Evolutionary conservation across 768 basidiomycete genomes (phyloP).

Genomic region (Boletus huronensis): DNA sequence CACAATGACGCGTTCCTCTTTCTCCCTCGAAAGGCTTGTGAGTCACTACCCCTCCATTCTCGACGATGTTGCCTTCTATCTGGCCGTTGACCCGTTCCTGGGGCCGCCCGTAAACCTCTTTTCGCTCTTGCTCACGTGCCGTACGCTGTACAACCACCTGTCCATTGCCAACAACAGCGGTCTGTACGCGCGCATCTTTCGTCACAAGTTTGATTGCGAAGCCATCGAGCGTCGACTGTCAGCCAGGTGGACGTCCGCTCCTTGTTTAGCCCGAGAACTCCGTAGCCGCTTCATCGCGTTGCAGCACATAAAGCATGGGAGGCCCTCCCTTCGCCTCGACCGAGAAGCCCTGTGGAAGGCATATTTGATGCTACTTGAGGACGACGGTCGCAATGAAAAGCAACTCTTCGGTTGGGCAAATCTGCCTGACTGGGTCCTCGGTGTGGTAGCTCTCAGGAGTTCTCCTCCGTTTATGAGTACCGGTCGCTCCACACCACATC

Average conservation of each 20-base stretch:
- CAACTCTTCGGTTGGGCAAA: constrained; percentile 44
- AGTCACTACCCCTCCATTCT: constrained; percentile 17
- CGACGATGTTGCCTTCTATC: constrained; percentile 43
- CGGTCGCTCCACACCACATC: constrained; percentile 17
- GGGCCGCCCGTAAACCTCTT: constrained; percentile 44
- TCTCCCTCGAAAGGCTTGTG: constrained; percentile 21
- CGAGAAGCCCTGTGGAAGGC: constrained; percentile 51
- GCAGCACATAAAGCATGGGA: constrained; percentile 37
- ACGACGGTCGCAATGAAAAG: constrained; percentile 43
- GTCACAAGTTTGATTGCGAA: constrained; percentile 41
- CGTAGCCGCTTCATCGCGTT: constrained; percentile 40
- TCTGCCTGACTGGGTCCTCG: constrained; percentile 28
- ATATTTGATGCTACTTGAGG: constrained; percentile 53
- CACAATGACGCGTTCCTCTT: constrained; percentile 3
- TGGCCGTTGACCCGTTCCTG: constrained; percentile 34
- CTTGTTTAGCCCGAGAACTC: constrained; percentile 42
- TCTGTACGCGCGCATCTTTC: constrained; percentile 45
- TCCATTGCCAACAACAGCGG: constrained; percentile 34
- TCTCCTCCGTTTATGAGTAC: neutral
- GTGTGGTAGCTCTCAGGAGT: constrained; percentile 13
- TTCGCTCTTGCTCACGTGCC: constrained; percentile 39
- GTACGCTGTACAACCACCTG: constrained; percentile 34
- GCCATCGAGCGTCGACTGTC: constrained; percentile 41
- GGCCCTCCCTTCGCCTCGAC: constrained; percentile 14
- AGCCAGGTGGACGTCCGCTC: constrained; percentile 35